phyloP scores from a whole-genome alignment of 805 yeast genomes.

The Candida manassasensis region DNA sequence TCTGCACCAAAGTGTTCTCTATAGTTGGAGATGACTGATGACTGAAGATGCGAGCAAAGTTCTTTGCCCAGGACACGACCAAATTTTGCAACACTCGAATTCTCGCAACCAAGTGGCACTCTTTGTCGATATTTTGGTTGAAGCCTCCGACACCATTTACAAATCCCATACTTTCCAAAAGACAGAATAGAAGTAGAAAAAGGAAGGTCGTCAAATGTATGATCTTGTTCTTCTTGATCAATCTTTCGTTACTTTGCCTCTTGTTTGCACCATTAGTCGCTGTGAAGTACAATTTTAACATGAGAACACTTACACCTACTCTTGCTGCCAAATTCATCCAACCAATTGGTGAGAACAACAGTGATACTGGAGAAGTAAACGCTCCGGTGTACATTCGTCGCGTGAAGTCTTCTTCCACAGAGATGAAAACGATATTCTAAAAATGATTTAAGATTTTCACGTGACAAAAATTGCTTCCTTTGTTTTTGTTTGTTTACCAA shows the following conservation, averaged over 20 bases:
- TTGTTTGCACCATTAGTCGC: slow-evolving; percentile 45
- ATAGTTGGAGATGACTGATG: too few relatives aligned
- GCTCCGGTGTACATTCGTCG: slow-evolving; percentile 46
- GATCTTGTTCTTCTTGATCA: slow-evolving; percentile 38
- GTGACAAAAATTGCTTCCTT: slow-evolving; percentile 5
- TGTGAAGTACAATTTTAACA: slow-evolving; percentile 10
- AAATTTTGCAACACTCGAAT: too few relatives aligned
- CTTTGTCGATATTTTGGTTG: slow-evolving; percentile 48
- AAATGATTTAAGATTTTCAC: background rate
- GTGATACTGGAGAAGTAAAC: slow-evolving; percentile 54
- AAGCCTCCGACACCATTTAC: slow-evolving; percentile 33
- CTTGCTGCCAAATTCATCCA: slow-evolving; percentile 38
- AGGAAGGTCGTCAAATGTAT: slow-evolving; percentile 39
- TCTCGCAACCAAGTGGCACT: slow-evolving; percentile 45
- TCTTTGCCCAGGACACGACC: too few relatives aligned
- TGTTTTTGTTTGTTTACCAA: slow-evolving; percentile 5
- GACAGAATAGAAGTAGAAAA: slow-evolving; percentile 28
- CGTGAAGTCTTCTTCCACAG: slow-evolving; percentile 20
- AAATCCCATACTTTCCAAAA: slow-evolving; percentile 34
- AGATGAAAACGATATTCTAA: slow-evolving; percentile 13
- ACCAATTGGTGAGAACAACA: slow-evolving; percentile 56
- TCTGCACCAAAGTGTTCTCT: too few relatives aligned
- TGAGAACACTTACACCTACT: slow-evolving; percentile 10
- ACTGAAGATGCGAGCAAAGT: too few relatives aligned
- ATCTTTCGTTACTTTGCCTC: slow-evolving; percentile 35